Evolutionary conservation across 1,284 basidiomycete species (phyloP).

Genomic region (Inonotus hispidus): DNA sequence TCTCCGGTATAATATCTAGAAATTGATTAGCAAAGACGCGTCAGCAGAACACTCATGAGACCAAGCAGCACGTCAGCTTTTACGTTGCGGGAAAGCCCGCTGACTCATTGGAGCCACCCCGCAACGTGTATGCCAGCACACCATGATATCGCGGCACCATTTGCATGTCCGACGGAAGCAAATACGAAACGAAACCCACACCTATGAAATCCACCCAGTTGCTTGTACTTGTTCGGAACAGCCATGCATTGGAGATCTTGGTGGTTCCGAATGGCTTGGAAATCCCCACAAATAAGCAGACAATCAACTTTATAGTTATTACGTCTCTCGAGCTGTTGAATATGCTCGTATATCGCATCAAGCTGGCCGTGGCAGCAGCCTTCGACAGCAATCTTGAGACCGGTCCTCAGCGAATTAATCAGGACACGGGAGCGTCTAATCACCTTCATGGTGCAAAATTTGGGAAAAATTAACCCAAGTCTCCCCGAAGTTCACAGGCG

Average conservation of each 20-base stretch:
- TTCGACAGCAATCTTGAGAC: conserved; percentile 75
- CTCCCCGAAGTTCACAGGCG: no score
- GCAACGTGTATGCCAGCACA: background rate
- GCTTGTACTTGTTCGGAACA: conserved; percentile 85
- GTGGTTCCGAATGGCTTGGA: conserved; percentile 87
- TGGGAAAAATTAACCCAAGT: no score
- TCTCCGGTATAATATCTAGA: conserved; percentile 83
- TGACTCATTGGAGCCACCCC: background rate
- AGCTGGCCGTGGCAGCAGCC: conserved; percentile 95
- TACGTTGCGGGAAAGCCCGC: background rate
- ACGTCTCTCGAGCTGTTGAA: conserved; percentile 55
- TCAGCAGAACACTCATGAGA: background rate
- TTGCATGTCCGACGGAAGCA: background rate
- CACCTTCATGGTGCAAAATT: background rate
- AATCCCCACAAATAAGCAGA: conserved; percentile 92
- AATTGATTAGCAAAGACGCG: background rate
- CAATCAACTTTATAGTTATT: conserved; percentile 73
- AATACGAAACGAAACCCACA: conserved; percentile 21
- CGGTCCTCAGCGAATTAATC: background rate
- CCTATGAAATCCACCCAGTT: conserved; percentile 81
- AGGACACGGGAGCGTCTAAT: background rate
- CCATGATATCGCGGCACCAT: background rate
- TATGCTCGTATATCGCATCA: conserved; percentile 80
- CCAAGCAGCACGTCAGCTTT: background rate
- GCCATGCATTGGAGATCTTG: conserved; percentile 88